Evolutionary conservation across 495 filamentous ascomycete species (phyloP).

Genomic region (Penicillium subrubescens): DNA sequence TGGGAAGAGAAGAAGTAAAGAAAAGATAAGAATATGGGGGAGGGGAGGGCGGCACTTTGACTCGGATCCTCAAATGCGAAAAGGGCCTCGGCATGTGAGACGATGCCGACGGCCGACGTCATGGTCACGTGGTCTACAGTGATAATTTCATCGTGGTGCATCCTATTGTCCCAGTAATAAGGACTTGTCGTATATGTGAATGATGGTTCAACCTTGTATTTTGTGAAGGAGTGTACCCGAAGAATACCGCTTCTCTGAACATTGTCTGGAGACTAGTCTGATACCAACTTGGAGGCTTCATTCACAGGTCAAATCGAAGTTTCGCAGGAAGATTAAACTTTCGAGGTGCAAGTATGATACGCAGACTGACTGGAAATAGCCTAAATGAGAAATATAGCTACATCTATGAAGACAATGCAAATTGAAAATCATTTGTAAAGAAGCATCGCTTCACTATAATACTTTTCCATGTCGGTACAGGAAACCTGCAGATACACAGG

Average conservation of each 20-base stretch:
- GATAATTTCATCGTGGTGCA: no score
- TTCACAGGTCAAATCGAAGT: background rate
- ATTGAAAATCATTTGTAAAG: background rate
- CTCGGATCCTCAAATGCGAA: constrained; percentile 30
- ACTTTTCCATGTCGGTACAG: constrained; percentile 32
- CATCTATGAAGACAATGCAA: background rate
- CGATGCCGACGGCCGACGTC: constrained; percentile 38
- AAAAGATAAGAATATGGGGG: constrained; percentile 12
- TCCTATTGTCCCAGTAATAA: no score
- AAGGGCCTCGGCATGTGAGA: constrained; percentile 52
- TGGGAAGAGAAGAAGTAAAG: background rate
- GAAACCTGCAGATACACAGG: constrained; percentile 21
- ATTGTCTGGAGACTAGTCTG: background rate
- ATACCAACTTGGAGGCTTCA: background rate
- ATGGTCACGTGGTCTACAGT: constrained; percentile 39
- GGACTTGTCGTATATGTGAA: no score
- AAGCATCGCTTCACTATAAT: constrained; percentile 23
- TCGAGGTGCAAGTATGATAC: background rate
- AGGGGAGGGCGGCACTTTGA: constrained; percentile 30
- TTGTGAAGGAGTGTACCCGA: no score
- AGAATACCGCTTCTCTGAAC: no score
- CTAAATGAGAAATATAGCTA: background rate
- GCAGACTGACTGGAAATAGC: background rate
- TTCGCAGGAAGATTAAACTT: background rate
- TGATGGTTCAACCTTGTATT: no score